Base-by-base conservation (phyloP, 805 yeast genomes). In the Lachancea meyersii region DNA sequence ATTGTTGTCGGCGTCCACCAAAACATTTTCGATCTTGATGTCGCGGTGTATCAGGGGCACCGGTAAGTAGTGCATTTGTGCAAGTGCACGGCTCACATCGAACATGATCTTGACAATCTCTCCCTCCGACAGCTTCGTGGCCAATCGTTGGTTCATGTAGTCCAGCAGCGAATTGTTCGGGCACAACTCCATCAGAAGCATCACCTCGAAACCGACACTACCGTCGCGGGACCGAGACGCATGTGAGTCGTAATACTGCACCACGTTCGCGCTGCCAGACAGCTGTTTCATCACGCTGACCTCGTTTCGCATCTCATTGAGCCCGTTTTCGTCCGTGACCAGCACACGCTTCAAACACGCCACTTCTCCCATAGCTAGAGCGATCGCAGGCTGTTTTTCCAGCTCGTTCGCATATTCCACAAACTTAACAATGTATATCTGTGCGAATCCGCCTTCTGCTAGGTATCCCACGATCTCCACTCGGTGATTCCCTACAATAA, bases 161-260 rank as follows among this genome's bases (percentile, higher is more conserved):
- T 93, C 96, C 47, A 91, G 71, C 36, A 95, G 74, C 14, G 95
- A 86, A 49, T 83, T 76, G 60, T 84, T 85, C 9, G 95, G 82
- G 60, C 98, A 91, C 53, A 82, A 76, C 62, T 91, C 98, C 97
- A 91, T 93, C 50, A 91, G 70, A 33, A 91, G 77, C 43, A 91
- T 70, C 7, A 93, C 97, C 64, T 91, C 97, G 61, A 86, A 93
- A 1, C 77, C 77, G 8, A 61, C 61, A 22, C 55, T 49, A 10
- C 65, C 65, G 22, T 65, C 64, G 2, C 41, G 48, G 14, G 55
- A 51, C 43, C 86, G 68, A 33, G 82, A 78, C 1, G 94, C 93
- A 57, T 82, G 81, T 2, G 89, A 82, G 58, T 85, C 94, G 52
- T 72, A 81, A 55, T 82, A 82, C 46, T 71, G 72, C 22, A 84